Percentiles rank a stretch among this genome's conserved stretches.
Conservation (phyloP, 225 moss, liverwort and hornwort species). For the Lunularia cruciata region DNA sequence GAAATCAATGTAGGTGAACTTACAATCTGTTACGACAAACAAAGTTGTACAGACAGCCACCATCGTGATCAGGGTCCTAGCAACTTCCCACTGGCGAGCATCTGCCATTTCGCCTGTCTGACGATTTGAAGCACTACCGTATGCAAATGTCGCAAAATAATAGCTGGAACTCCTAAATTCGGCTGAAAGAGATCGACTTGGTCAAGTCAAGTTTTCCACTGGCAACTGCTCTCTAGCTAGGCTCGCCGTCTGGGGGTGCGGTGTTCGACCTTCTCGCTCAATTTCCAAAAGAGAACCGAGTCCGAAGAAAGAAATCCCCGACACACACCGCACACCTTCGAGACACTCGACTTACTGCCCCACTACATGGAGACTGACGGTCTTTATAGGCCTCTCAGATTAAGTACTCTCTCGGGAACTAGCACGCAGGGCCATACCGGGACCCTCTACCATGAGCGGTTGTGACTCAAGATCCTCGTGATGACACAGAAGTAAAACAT, state of each 20-base stretch:
- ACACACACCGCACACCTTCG: background rate
- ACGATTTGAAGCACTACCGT: background rate
- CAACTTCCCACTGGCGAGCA: slow-evolving; percentile 5
- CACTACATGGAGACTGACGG: background rate
- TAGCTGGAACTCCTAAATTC: too few relatives aligned
- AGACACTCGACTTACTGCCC: slow-evolving; percentile 1
- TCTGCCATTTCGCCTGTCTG: background rate
- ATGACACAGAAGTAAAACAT: too few relatives aligned
- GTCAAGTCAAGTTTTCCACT: too few relatives aligned
- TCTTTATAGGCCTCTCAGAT: background rate
- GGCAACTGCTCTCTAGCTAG: too few relatives aligned
- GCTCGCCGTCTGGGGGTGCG: background rate
- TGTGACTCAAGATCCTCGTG: too few relatives aligned
- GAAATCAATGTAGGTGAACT: background rate
- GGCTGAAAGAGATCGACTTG: too few relatives aligned
- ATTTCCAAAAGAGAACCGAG: background rate
- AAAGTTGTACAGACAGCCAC: slow-evolving; percentile 7
- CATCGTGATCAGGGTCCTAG: slow-evolving; percentile 4
- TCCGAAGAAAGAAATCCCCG: background rate
- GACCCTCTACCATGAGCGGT: too few relatives aligned
- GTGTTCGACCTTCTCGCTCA: background rate
- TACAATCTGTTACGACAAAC: slow-evolving; percentile 5
- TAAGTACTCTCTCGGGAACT: too few relatives aligned
- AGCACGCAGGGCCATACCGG: too few relatives aligned
- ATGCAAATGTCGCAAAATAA: too few relatives aligned